Evolutionary conservation across 129 eudicot species (phyloP), one percentile per base, ranked within the genome.

Genomic region (Artemisia annua): DNA sequence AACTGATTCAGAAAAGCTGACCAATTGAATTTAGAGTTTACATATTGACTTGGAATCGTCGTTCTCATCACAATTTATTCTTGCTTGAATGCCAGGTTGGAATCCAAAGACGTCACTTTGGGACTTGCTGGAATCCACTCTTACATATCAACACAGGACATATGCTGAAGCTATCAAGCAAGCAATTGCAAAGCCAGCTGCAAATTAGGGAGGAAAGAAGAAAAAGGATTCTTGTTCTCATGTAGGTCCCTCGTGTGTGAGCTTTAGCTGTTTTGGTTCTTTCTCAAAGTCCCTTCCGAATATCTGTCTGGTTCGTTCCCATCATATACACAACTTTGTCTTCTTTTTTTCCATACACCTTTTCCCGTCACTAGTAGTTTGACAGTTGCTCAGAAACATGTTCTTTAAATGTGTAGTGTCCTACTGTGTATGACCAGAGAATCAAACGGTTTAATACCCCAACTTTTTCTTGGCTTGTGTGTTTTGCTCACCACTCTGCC

Each of bases 61-160:
- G 1, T 16, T 35, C 50, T 39, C 15, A 64, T 17, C 30, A 11
- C 9, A 48, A 67, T 51, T 58, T 26, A 5, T 57, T 75, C 30
- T 57, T 67, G 18, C 32, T 48, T 58, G 46, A 68, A 44, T 66
- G 80, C 54, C 83, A 92, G 98, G 90, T 51, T 92, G 98, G 98
- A 85, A 89, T 61, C 98, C 98, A 2, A 87, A 92, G 87, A 92
- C 98, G 44, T 89, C 98, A 2, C 90, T 92, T 8, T 89, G 95
- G 95, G 98, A 92, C 63, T 85, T 92, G 89, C 95, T 92, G 57
- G 98, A 92, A 55, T 92, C 98, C 3, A 92, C 96, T 22, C 95
- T 92, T 46, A 89, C 98, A 6, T 92, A 92, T 66, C 98, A 92
- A 79, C 96, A 92, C 87, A 87, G 88, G 90, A 92, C 98, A 69